Base-by-base conservation (phyloP, 2,329 filamentous ascomycete genomes). In the Alternaria sp. region DNA sequence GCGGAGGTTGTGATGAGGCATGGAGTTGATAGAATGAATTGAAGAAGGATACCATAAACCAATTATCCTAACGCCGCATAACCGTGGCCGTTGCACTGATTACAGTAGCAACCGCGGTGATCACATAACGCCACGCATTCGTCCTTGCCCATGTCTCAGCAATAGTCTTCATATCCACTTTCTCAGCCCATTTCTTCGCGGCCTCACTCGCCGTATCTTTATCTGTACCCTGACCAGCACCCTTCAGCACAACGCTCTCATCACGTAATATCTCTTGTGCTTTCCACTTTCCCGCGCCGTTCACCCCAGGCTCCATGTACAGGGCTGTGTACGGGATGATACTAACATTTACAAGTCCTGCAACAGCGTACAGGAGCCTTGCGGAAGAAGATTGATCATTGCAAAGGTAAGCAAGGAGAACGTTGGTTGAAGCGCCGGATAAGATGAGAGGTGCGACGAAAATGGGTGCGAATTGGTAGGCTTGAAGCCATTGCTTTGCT, bases 251-350 rank as follows among this genome's bases (percentile, higher is more conserved):
- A 58, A 70, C 68, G 2, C 60, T 58, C 11, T 77, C 70, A 9
- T 70, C 73, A 4, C 66, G 71, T 57, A 80, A 58, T 44, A 81
- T 53, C 51, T 67, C 64, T 57, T 80, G 74, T 6, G 74, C 77
- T 61, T 80, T 81, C 78, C 79, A 81, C 59, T 81, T 81, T 15
- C 64, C 72, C 1, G 79, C 77, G 6, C 79, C 79, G 50, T 82
- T 81, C 46, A 81, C 74, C 2, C 72, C 74, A 6, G 78, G 78
- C 65, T 81, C 80, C 73, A 81, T 81, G 61, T 78, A 78, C 26
- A 80, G 67, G 51, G 79, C 74, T 1, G 79, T 81, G 26, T 79
- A 78, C 0, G 78, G 78, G 18, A 78, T 64, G n/a, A 81, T 78
- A 60, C 61, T 69, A 11, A 61, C 67, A 18, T 69, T 77, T 54